These are phyloP conservation scores for Urtica urens DNA, from an alignment of 306 rosid genomes.

Conservation along the genomic window DNA sequence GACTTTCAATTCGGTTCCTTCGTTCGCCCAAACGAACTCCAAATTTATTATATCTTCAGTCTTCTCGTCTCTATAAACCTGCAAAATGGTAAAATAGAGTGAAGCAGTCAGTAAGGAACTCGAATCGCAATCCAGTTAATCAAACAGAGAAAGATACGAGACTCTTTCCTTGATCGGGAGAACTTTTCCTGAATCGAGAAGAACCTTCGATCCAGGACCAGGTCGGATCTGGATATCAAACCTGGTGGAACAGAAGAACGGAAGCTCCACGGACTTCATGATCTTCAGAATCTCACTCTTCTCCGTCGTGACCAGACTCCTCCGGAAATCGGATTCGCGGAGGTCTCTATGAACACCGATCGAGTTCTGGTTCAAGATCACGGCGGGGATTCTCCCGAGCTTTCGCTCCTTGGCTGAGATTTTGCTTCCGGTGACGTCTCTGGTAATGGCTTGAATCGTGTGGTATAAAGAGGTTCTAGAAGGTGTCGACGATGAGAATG, in stretches of 20 bases:
- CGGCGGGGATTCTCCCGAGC: constrained; percentile 84
- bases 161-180: constrained; percentile 63
- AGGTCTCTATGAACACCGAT: constrained; percentile 21
- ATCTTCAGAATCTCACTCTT: constrained; percentile 72
- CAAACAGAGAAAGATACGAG: neutral
- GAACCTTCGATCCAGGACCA: constrained; percentile 75
- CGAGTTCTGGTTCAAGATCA: constrained; percentile 51
- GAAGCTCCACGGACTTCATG: constrained; percentile 39
- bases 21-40: constrained; percentile 94
- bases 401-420: constrained; percentile 50
- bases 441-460: constrained; percentile 83
- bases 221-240: constrained; percentile 91
- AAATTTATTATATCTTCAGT: constrained; percentile 64
- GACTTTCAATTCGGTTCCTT: constrained; percentile 64
- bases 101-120: neutral
- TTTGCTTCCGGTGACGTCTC: constrained; percentile 55
- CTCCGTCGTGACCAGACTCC: constrained; percentile 68
- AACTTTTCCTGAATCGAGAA: constrained; percentile 67
- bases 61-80: constrained; percentile 66
- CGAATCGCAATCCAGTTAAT: neutral
- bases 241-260: constrained; percentile 65
- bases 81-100: neutral
- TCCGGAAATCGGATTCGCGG: constrained; percentile 34
- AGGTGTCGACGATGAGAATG: neutral
- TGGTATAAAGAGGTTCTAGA: constrained; percentile 33